phyloP scores from a whole-genome alignment of 2,329 filamentous ascomycete species.

The Nannizziopsis barbatae region DNA sequence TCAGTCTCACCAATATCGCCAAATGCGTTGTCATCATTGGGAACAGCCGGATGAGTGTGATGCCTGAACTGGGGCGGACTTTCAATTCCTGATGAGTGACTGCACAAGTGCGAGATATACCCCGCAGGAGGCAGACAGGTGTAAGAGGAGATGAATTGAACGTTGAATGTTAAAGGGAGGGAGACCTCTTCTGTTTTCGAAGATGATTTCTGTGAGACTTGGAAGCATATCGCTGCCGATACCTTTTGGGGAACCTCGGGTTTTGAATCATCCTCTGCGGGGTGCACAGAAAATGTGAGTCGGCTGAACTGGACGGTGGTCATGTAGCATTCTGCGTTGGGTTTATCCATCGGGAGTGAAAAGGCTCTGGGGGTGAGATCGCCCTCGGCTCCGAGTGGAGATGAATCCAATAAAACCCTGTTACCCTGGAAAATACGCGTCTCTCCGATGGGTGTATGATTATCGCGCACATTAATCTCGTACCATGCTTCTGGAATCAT shows the following conservation, averaged over 20 bases:
- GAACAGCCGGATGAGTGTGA: slow-evolving; percentile 6
- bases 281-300: slow-evolving; percentile 17
- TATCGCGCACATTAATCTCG: slow-evolving; percentile 33
- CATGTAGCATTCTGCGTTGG: slow-evolving; percentile 15
- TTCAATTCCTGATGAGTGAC: not conserved
- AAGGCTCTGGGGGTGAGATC: slow-evolving; percentile 30
- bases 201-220: slow-evolving; percentile 14
- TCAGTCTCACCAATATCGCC: slow-evolving; percentile 6
- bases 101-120: slow-evolving; percentile 14
- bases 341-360: slow-evolving; percentile 29
- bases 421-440: slow-evolving; percentile 37
- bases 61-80: slow-evolving; percentile 8
- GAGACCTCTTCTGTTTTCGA: slow-evolving; percentile 18
- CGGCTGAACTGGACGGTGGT: slow-evolving; percentile 12
- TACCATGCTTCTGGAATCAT: slow-evolving; percentile 40
- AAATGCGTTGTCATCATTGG: not conserved
- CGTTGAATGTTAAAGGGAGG: slow-evolving; percentile 39
- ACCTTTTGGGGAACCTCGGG: slow-evolving; percentile 20
- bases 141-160: slow-evolving; percentile 45
- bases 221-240: slow-evolving; percentile 20
- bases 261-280: slow-evolving; percentile 11
- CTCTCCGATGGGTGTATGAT: slow-evolving; percentile 13
- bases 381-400: slow-evolving; percentile 30
- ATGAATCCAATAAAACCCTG: slow-evolving; percentile 30
- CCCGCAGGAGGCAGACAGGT: slow-evolving; percentile 41